phyloP scores from a whole-genome alignment of 148 eudicot species.

The Camellia lanceoleosa region DNA sequence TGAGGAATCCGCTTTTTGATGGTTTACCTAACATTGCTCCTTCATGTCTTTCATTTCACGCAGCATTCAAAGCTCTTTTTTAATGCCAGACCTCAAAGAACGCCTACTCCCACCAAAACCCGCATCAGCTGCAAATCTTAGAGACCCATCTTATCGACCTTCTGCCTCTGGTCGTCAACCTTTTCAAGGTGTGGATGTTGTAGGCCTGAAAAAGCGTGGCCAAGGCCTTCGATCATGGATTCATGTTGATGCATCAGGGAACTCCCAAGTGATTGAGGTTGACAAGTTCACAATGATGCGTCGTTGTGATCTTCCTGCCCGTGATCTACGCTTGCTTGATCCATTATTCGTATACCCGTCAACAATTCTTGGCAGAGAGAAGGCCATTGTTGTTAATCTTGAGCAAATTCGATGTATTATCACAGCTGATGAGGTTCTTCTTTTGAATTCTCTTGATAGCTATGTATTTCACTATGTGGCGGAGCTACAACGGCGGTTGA shows the following conservation, averaged over 20 bases:
- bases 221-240: conserved; percentile 93
- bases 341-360: conserved; percentile 91
- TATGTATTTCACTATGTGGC: conserved; percentile 80
- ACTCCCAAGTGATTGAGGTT: conserved; percentile 78
- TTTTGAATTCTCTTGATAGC: conserved; percentile 82
- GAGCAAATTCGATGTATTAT: conserved; percentile 96
- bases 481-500: conserved; percentile 78
- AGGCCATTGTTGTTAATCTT: conserved; percentile 85
- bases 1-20: background rate
- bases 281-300: conserved; percentile 93
- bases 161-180: conserved; percentile 76
- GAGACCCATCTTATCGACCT: conserved; percentile 56
- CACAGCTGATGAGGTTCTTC: conserved; percentile 91
- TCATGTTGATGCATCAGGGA: conserved; percentile 70
- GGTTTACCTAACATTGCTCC: background rate
- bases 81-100: conserved; percentile 78
- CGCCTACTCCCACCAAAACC: conserved; percentile 71
- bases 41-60: background rate
- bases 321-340: conserved; percentile 84
- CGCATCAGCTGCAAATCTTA: conserved; percentile 62
- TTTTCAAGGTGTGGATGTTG: conserved; percentile 70
- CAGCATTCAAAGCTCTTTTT: conserved; percentile 17
- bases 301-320: conserved; percentile 88
- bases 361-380: conserved; percentile 92
- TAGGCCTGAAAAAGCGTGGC: conserved; percentile 86